phyloP scores from a whole-genome alignment of 441 rosid species.

The Corymbia calophylla region DNA sequence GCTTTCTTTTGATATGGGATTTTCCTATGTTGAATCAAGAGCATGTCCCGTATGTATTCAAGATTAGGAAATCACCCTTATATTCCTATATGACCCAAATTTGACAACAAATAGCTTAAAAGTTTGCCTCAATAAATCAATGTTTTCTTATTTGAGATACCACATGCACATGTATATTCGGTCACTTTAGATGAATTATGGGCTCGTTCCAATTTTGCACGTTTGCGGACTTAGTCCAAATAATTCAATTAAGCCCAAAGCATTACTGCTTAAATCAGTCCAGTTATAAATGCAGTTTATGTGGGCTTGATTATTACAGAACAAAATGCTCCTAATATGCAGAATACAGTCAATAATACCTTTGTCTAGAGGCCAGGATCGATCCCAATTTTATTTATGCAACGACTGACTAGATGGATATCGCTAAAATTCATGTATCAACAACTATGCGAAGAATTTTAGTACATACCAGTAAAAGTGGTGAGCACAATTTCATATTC shows the following conservation, averaged over 20 bases:
- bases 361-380: neutral
- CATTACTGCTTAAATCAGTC: neutral
- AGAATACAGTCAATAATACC: neutral
- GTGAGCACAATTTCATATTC: conserved; percentile 81
- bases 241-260: neutral
- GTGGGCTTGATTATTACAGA: neutral
- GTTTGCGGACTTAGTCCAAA: neutral
- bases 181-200: neutral
- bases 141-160: neutral
- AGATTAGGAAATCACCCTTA: too few species aligned
- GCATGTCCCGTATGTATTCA: too few species aligned
- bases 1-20: too few species aligned
- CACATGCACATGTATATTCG: neutral
- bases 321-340: neutral
- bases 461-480: conserved; percentile 65
- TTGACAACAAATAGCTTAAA: neutral
- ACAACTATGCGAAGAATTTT: neutral
- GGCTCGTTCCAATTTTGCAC: neutral
- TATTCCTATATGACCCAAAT: neutral
- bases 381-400: neutral
- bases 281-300: neutral
- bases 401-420: neutral
- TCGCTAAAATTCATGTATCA: neutral
- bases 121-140: neutral
- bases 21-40: too few species aligned